phyloP scores from a whole-genome alignment of 108 stramenopile genomes.

The Nitzschia sp. region DNA sequence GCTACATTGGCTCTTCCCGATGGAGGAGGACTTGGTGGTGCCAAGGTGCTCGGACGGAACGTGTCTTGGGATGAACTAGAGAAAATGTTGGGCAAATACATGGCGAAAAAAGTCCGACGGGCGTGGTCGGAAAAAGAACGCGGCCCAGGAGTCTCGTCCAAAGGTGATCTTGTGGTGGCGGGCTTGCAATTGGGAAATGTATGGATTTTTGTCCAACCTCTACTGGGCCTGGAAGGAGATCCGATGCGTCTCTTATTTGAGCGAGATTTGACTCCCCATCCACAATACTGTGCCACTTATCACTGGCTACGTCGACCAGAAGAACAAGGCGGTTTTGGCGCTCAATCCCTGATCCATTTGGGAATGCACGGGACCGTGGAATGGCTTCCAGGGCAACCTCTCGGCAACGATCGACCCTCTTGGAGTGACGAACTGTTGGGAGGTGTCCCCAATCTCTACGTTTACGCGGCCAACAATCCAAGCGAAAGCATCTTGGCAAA shows the following conservation, averaged over 20 bases:
- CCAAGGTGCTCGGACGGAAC: constrained; percentile 49
- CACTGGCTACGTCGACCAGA: constrained; percentile 63
- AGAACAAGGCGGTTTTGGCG: constrained; percentile 45
- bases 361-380: constrained; percentile 79
- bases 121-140: constrained; percentile 68
- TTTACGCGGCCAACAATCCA: constrained; percentile 89
- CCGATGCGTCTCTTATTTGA: constrained; percentile 87
- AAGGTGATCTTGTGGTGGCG: constrained; percentile 71
- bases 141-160: constrained; percentile 57
- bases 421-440: constrained; percentile 83
- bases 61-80: constrained; percentile 65
- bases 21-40: constrained; percentile 66
- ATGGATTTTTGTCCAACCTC: constrained; percentile 79
- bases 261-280: constrained; percentile 86
- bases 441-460: constrained; percentile 75
- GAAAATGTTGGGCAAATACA: constrained; percentile 67
- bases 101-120: constrained; percentile 70
- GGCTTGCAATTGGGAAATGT: constrained; percentile 86
- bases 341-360: constrained; percentile 80
- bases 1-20: constrained; percentile 53
- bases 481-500: constrained; percentile 88
- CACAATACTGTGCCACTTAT: constrained; percentile 84
- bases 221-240: constrained; percentile 87
- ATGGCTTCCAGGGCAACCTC: constrained; percentile 59
- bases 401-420: constrained; percentile 76